Base-by-base conservation (phyloP, 2,329 filamentous ascomycete species). In the Microdochium nivale region DNA sequence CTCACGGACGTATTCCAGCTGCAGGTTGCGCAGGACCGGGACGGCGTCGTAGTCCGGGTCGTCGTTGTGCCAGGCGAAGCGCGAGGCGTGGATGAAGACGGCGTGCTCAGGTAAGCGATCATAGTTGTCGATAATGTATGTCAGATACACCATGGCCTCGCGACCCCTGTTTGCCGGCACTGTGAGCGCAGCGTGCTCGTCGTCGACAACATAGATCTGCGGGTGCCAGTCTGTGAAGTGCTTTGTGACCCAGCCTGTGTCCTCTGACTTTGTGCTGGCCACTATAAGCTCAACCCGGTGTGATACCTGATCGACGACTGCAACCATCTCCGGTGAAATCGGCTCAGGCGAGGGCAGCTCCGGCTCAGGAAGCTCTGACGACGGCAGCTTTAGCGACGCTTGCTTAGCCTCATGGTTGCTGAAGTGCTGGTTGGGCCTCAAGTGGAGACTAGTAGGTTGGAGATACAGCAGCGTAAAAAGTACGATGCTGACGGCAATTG, bases 151-250 rank as follows among this genome's bases (percentile, higher is more conserved):
- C 74, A 79, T 79, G 32, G 75, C 71, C 63, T 79, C 76, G 52
- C 70, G 70, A 30, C 76, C 76, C 58, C 77, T 77, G 58, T 78
- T 79, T 44, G 59, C 57, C 2, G 72, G 67, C 14, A 81, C 76
- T 0, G 72, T 78, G 55, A 79, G 63, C 21, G 67, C 54, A 2
- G 76, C 75, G 4, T 55, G 56, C 30, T 70, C 65, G 57, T 79
- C 70, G 56, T 83, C 72, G 49, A 77, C 76, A 25, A 79, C 70
- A 60, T 82, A 82, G 53, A 81, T 70, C 53, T 70, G 78, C 60
- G 75, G 73, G 53, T 72, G 68, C 77, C 77, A 80, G 47, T 67
- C 65, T 21, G 66, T 65, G 2, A 76, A 63, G 55, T 70, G 66
- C 43, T 66, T 59, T 49, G 68, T 55, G 9, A 76, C 61, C 74